These are phyloP conservation scores for Setaria italica DNA, from an alignment of 202 grass and related monocot genomes.

Conservation along the genomic window DNA sequence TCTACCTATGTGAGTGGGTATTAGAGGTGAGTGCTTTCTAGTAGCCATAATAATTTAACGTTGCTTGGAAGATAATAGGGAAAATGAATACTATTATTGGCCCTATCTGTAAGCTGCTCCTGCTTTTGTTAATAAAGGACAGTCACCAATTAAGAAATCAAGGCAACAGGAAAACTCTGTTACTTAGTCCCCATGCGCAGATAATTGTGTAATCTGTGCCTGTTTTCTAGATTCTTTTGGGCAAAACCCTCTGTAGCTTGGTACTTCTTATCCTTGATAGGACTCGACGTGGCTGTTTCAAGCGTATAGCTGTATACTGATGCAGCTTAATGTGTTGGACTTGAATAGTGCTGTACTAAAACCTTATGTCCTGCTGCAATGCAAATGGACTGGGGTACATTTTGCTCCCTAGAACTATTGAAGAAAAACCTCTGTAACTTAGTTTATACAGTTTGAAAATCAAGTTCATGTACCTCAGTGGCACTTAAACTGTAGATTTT, in stretches of 20 bases:
- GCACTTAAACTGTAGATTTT: background rate
- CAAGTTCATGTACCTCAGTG: background rate
- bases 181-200: background rate
- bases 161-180: background rate
- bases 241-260: background rate
- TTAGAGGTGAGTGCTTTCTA: background rate
- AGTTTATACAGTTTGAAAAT: background rate
- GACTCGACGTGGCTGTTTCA: background rate
- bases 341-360: background rate
- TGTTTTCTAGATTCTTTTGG: background rate
- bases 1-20: background rate
- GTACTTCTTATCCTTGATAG: background rate
- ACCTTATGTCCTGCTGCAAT: background rate
- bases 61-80: background rate
- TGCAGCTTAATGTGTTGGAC: background rate
- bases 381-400: background rate
- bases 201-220: background rate
- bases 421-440: background rate
- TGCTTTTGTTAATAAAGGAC: background rate
- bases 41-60: background rate
- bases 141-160: background rate
- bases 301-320: background rate
- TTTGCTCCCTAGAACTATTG: background rate
- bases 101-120: background rate
- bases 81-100: background rate